Conservation (phyloP, 345 rosid genomes). For the Eucalyptus sp. region DNA sequence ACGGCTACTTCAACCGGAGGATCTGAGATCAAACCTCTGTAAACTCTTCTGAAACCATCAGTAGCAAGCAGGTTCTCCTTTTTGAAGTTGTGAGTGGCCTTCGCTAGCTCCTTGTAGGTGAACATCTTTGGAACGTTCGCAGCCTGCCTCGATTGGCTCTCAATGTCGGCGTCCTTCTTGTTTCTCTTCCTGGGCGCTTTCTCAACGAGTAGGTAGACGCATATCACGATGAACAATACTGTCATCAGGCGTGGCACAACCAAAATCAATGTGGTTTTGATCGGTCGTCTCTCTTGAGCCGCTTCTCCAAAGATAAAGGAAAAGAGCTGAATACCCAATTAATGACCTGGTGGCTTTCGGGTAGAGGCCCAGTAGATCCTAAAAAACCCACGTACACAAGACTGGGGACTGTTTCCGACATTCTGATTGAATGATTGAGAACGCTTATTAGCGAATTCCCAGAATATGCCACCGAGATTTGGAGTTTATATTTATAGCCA, state of each 20-base stretch:
- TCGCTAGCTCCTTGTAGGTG: constrained; percentile 14
- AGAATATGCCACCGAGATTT: constrained; percentile 10
- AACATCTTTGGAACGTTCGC: constrained; percentile 18
- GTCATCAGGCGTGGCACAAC: background rate
- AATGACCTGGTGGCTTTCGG: constrained; percentile 10
- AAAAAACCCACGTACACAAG: constrained; percentile 22
- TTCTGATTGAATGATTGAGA: constrained; percentile 15
- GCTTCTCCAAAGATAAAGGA: background rate
- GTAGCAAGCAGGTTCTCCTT: constrained; percentile 22
- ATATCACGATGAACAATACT: background rate
- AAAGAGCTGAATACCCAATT: constrained; percentile 5
- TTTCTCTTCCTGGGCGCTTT: background rate
- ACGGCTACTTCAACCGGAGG: constrained; percentile 17
- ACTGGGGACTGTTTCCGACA: constrained; percentile 4
- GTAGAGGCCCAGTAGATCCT: constrained; percentile 12
- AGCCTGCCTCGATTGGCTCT: constrained; percentile 6
- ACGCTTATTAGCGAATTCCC: constrained; percentile 8
- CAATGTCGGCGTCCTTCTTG: constrained; percentile 5
- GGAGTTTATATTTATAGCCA: background rate
- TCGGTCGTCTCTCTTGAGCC: background rate
- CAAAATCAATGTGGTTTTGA: background rate
- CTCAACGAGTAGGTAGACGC: background rate
- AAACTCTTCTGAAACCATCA: constrained; percentile 31
- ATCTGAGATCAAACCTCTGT: constrained; percentile 7
- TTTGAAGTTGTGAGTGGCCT: constrained; percentile 20